Base-by-base conservation (phyloP, 139 green algal species). In the Asterochloris erici region DNA sequence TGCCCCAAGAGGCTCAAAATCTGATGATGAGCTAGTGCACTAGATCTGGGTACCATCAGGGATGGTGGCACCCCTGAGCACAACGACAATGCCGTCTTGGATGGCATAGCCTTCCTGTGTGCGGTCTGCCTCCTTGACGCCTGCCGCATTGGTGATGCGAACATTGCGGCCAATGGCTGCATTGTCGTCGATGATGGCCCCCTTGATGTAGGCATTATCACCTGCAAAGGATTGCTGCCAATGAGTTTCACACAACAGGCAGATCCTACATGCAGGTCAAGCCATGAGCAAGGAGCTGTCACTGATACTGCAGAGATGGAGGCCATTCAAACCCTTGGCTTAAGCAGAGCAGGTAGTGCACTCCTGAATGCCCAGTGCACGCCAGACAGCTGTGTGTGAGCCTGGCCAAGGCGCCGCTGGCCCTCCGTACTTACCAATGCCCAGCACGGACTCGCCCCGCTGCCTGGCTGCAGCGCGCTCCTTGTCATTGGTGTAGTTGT, bases 121-220 rank as follows among this genome's bases (percentile, higher is more conserved):
- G 23, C 82, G 71, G 70, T 93, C 88, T 9, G 84, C 81, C 84
- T 97, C 93, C 78, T 88, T 16, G 16, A 97, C 82, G 28, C 86
- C 84, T 24, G 89, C 87, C 80, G 90, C 87, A 88, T 97, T 97
- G 79, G 91, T 86, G 82, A 95, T 93, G 47, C 85, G 71, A 61
- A 86, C 81, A 79, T 93, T 88, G 74, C 87, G 70, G 14, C 91
- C 93, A 83, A 96, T 93, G 66, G 83, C 82, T 0, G 82, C 90
- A 77, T 96, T 96, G 84, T 94, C 90, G 79, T 96, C 93, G 28
- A 96, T 81, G 83, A 96, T 87, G 38, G 83, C 86, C 60, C 85
- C 83, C 73, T 85, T 84, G 70, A 93, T 83, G 60, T 75, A 86
- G 73, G 68, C 60, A 61, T 71, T 71, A 0, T 68, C 69, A 14